These are phyloP conservation scores for Fusarium verticillioides DNA, from an alignment of 2,329 filamentous ascomycete genomes.

Conservation along the genomic window DNA sequence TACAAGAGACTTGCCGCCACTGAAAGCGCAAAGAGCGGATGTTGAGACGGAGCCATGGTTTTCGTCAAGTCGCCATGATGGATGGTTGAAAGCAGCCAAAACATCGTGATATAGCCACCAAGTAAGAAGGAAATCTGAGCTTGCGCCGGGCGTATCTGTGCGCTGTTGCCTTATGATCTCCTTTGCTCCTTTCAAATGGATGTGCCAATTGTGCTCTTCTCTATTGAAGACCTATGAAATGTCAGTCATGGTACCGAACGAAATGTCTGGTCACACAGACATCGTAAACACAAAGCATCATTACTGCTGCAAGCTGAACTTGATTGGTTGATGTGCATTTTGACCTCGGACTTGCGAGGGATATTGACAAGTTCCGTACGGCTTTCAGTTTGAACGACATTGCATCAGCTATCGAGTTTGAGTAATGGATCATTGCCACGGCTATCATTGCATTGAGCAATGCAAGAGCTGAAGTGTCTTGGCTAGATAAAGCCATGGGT, in stretches of 20 bases:
- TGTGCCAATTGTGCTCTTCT: not conserved
- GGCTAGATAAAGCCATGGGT: not conserved
- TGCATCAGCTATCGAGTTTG: not conserved
- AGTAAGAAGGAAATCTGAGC: not conserved
- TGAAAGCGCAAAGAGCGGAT: not conserved
- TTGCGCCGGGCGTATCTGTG: fast-evolving
- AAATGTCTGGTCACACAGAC: not conserved
- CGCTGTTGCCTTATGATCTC: not conserved
- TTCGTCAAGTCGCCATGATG: not conserved
- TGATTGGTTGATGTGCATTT: not conserved
- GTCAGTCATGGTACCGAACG: not conserved
- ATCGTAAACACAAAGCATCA: constrained; percentile 5
- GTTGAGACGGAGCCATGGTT: no score
- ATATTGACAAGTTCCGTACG: not conserved
- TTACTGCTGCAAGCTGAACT: not conserved
- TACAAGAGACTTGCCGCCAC: not conserved
- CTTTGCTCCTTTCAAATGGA: not conserved
- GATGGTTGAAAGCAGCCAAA: not conserved
- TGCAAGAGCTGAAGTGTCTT: not conserved
- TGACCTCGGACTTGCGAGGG: not conserved
- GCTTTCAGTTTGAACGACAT: not conserved
- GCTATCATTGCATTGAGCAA: not conserved
- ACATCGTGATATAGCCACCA: not conserved
- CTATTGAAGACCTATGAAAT: not conserved
- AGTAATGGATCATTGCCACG: not conserved